These are phyloP conservation scores for Pholiota microspora DNA, from an alignment of 768 basidiomycete species.

Conservation along the genomic window DNA sequence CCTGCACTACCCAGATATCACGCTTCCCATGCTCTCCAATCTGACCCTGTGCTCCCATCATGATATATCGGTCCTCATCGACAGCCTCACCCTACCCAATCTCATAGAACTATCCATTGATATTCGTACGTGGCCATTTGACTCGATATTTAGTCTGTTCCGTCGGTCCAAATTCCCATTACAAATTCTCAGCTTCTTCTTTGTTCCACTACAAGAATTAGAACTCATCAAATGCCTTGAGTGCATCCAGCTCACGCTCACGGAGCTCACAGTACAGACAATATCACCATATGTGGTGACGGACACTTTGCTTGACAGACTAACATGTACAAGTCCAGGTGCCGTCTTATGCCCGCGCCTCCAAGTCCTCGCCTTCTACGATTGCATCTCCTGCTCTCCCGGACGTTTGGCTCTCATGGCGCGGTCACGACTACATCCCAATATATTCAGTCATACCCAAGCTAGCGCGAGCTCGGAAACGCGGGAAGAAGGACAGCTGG, in stretches of 20 bases:
- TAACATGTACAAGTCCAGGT: slow-evolving; percentile 12
- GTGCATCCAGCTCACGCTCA: slow-evolving; percentile 16
- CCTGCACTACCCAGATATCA: slow-evolving; percentile 6
- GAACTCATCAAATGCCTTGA: slow-evolving; percentile 20
- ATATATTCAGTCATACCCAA: background rate
- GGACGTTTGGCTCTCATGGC: slow-evolving; percentile 18
- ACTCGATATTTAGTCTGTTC: slow-evolving; percentile 11
- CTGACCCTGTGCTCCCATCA: slow-evolving; percentile 13
- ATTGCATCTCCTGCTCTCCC: slow-evolving; percentile 18
- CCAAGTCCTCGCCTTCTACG: slow-evolving; percentile 19
- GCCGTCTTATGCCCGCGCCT: slow-evolving; percentile 20
- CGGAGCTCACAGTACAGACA: slow-evolving; percentile 22
- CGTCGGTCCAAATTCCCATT: slow-evolving; percentile 20
- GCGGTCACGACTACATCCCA: slow-evolving; percentile 11
- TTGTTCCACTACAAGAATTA: slow-evolving; percentile 13
- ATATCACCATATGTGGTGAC: slow-evolving; percentile 4
- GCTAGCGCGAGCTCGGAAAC: background rate
- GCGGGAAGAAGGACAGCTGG: background rate
- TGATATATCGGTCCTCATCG: slow-evolving; percentile 7
- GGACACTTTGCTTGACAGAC: slow-evolving; percentile 16
- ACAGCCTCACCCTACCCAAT: slow-evolving; percentile 12
- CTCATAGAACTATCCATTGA: slow-evolving; percentile 17
- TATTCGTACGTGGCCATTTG: slow-evolving; percentile 15
- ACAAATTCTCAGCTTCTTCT: slow-evolving; percentile 21
- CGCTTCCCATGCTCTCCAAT: slow-evolving; percentile 13